phyloP scores from a whole-genome alignment of 257 asterid genomes.

The Linaria vulgaris region DNA sequence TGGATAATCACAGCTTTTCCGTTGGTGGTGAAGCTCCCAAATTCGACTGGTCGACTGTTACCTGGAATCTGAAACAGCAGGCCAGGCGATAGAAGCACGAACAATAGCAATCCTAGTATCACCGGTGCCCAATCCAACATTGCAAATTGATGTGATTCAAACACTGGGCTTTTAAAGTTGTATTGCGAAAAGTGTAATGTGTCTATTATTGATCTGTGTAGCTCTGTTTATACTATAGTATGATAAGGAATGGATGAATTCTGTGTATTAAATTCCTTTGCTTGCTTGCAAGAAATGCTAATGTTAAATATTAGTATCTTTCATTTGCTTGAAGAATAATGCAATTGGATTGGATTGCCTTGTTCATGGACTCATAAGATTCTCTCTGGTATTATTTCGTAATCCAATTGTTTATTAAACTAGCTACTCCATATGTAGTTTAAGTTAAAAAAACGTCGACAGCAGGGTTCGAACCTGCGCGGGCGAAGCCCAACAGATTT shows the following conservation, averaged over 20 bases:
- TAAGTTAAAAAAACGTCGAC: constrained; percentile 38
- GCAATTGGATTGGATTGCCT: constrained; percentile 9
- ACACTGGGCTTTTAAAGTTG: not conserved
- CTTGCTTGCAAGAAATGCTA: not conserved
- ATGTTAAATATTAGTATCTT: not conserved
- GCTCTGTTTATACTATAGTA: not conserved
- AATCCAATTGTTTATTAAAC: not conserved
- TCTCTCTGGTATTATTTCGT: no score
- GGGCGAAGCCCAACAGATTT: constrained; percentile 80
- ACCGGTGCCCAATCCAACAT: constrained; percentile 65
- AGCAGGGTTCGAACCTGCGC: constrained; percentile 82
- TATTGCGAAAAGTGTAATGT: not conserved
- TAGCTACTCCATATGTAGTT: not conserved
- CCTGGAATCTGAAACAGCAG: constrained; percentile 61
- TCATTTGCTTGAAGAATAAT: constrained; percentile 3
- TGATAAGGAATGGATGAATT: no score
- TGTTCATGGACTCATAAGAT: not conserved
- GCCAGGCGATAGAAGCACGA: constrained; percentile 55
- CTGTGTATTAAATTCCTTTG: constrained; percentile 8
- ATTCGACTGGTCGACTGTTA: constrained; percentile 37
- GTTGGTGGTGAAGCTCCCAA: constrained; percentile 55
- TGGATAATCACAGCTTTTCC: constrained; percentile 52
- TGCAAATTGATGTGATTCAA: not conserved
- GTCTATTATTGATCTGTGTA: not conserved
- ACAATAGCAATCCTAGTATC: constrained; percentile 45